Base-by-base conservation (phyloP, 257 asterid genomes). In the Verbena officinalis region DNA sequence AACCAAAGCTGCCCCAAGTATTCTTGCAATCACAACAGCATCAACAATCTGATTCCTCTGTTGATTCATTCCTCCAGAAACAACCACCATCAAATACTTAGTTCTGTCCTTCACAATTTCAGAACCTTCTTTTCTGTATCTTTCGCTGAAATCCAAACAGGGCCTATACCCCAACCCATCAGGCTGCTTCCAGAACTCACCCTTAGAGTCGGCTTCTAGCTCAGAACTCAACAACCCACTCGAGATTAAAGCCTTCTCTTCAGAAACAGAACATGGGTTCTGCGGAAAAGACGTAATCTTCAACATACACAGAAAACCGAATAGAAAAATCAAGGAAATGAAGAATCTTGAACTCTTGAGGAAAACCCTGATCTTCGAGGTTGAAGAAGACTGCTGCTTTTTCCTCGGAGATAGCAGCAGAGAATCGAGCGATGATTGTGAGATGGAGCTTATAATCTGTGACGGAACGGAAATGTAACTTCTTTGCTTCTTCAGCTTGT, bases 21-120 rank as follows among this genome's bases (percentile, higher is more conserved):
- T 79, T 44, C 96, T 84, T 3, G 98, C 95, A 78, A 92, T 89
- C 10, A 89, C 95, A 14, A 89, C 98, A 53, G 96, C 97, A 82
- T 92, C 98, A 59, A 92, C 96, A 67, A 92, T 85, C 85, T 92
- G 97, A 77, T 92, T 89, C 83, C 97, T 83, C 81, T 92, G 98
- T 70, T 92, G 97, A 77, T 92, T 92, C 95, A 89, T 74, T 24
- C 98, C 98, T 2, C 98, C 98, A 23, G 98, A 68, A 65, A 89
- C 98, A 67, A 92, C 98, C 22, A 83, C 97, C 86, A 92, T 80
- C 83, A 92, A 52, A 66, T 86, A 92, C 71, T 80, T 89, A 0
- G 72, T 72, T 78, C 95, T 79, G 11, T 84, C 96, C 79, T 79
- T 80, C 3, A 83, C 67, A 75, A 92, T 62, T 33, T 77, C 80